phyloP scores from a whole-genome alignment of 2,329 filamentous ascomycete genomes.

The Lomentospora prolificans region DNA sequence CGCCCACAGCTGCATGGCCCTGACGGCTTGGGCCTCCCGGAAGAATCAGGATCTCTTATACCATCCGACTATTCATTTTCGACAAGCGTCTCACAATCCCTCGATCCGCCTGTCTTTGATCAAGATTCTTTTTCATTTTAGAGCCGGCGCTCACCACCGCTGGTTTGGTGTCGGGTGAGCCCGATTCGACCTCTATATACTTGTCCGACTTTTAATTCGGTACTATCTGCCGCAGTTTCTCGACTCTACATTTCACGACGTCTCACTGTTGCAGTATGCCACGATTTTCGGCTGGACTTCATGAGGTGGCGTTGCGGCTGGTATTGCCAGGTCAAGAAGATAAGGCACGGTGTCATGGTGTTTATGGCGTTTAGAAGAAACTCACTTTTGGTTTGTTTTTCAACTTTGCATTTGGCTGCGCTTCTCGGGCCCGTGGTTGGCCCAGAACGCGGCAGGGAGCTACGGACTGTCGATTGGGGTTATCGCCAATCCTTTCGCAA shows the following conservation, averaged over 20 bases:
- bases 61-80: neutral
- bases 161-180: slow-evolving; percentile 1
- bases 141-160: slow-evolving; percentile 1
- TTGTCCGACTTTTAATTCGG: slow-evolving; percentile 1
- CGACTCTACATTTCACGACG: neutral
- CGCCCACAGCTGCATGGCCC: neutral
- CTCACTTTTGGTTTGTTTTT: neutral
- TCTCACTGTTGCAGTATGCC: neutral
- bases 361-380: neutral
- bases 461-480: neutral
- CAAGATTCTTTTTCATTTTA: neutral
- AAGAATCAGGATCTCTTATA: neutral
- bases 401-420: neutral
- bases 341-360: neutral
- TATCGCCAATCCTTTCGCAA: no score
- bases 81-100: neutral
- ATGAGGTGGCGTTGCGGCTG: neutral
- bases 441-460: neutral
- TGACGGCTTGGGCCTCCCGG: no score
- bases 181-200: slow-evolving; percentile 3
- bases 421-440: neutral
- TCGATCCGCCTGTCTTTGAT: neutral
- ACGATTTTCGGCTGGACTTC: slow-evolving; percentile 2
- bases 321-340: slow-evolving; percentile 2
- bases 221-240: neutral